phyloP scores from a whole-genome alignment of 1,284 basidiomycete species.

The Limonomyces culmigenus region DNA sequence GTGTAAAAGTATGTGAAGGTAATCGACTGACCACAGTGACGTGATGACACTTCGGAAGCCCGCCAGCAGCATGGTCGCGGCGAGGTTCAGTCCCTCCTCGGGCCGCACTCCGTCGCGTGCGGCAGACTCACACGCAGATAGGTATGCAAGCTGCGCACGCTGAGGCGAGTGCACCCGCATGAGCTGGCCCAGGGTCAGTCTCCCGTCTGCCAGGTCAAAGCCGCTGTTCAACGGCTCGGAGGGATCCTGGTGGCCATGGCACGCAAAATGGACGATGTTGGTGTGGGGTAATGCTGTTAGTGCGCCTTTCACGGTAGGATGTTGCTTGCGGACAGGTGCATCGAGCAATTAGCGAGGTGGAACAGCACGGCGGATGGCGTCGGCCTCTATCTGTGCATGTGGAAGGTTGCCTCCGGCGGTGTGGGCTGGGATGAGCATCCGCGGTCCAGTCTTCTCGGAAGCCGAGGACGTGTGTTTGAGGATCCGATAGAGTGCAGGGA shows the following conservation, averaged over 20 bases:
- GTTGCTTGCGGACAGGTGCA: not conserved
- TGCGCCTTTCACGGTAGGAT: not conserved
- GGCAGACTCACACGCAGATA: constrained; percentile 13
- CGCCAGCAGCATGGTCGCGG: constrained; percentile 10
- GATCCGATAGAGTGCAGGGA: constrained; percentile 4
- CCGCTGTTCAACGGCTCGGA: constrained; percentile 5
- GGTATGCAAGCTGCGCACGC: constrained; percentile 10
- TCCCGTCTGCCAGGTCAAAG: constrained; percentile 7
- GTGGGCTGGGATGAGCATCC: not conserved
- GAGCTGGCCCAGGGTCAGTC: constrained; percentile 6
- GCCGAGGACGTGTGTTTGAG: constrained; percentile 2
- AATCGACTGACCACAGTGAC: constrained; percentile 9
- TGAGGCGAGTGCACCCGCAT: constrained; percentile 5
- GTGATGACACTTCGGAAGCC: constrained; percentile 10
- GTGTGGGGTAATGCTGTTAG: constrained; percentile 5
- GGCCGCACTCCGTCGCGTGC: constrained; percentile 8
- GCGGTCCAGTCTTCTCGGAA: constrained; percentile 1
- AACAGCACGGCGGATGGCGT: not conserved
- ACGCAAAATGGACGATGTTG: constrained; percentile 9
- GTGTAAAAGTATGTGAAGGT: not conserved
- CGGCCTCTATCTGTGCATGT: not conserved
- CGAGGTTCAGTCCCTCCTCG: constrained; percentile 11
- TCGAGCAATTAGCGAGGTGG: not conserved
- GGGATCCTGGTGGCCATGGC: constrained; percentile 8
- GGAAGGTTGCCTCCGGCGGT: not conserved